Conservation (phyloP, 352 stramenopile species). For the Thraustochytrium sp. region DNA sequence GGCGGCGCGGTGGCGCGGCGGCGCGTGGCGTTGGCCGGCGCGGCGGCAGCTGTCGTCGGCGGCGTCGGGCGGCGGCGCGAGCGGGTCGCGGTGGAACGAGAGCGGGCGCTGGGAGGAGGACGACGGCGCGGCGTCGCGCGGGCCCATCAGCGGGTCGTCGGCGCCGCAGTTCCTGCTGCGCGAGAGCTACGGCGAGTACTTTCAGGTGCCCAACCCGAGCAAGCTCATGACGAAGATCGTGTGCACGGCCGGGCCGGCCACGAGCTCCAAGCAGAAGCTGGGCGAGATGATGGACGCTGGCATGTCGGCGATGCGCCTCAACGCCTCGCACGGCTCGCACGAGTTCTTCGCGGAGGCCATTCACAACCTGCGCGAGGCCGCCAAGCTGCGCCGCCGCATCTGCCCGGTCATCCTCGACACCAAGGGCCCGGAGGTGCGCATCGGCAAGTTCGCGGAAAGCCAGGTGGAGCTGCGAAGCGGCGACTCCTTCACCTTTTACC, state of each 20-base stretch:
- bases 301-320: constrained; percentile 93
- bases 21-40: neutral
- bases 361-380: constrained; percentile 61
- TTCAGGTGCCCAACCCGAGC: constrained; percentile 39
- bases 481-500: constrained; percentile 3
- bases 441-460: neutral
- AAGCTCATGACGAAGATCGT: constrained; percentile 88
- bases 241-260: constrained; percentile 92
- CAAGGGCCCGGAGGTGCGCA: constrained; percentile 64
- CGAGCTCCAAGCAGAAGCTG: constrained; percentile 84
- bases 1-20: neutral
- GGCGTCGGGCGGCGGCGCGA: neutral
- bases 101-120: constrained; percentile 17
- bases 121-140: neutral
- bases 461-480: constrained; percentile 7
- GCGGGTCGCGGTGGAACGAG: neutral
- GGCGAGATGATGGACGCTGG: constrained; percentile 76
- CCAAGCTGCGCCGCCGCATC: constrained; percentile 53
- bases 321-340: constrained; percentile 94
- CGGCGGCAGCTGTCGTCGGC: neutral
- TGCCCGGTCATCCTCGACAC: constrained; percentile 70
- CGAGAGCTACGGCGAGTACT: constrained; percentile 38
- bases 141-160: no score
- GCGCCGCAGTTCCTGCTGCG: neutral
- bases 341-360: constrained; percentile 62